These are phyloP conservation scores for Quercus glauca DNA, from an alignment of 306 rosid genomes.

Conservation along the genomic window DNA sequence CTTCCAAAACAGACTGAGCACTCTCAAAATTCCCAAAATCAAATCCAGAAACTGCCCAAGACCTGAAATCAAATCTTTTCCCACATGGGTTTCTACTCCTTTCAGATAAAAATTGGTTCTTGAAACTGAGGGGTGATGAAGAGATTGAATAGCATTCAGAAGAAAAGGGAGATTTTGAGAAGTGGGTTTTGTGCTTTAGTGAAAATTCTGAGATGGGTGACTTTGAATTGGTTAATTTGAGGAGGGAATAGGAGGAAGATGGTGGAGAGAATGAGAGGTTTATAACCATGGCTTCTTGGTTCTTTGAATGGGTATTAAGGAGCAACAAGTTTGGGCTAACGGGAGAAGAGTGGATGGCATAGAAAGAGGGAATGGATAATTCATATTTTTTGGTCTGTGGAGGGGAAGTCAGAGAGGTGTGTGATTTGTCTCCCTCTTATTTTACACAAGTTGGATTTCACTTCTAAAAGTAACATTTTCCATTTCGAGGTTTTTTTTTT, in stretches of 20 bases:
- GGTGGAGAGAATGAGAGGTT: conserved; percentile 63
- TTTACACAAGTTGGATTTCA: conserved; percentile 28
- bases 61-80: conserved; percentile 47
- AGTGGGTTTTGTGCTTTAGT: conserved; percentile 51
- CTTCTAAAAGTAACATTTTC: neutral
- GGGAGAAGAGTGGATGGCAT: conserved; percentile 28
- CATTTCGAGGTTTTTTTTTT: neutral
- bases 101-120: conserved; percentile 37
- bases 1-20: conserved; percentile 84
- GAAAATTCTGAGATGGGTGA: conserved; percentile 45
- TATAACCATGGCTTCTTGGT: conserved; percentile 57
- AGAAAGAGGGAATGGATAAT: conserved; percentile 57
- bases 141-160: conserved; percentile 31
- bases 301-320: conserved; percentile 16
- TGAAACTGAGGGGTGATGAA: conserved; percentile 36
- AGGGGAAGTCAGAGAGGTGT: conserved; percentile 41
- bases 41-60: conserved; percentile 59
- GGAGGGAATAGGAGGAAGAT: conserved; percentile 44
- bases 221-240: conserved; percentile 47
- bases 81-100: conserved; percentile 34
- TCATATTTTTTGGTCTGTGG: conserved; percentile 59
- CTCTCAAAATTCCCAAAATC: conserved; percentile 77
- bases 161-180: conserved; percentile 42
- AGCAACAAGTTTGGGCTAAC: conserved; percentile 23
- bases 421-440: conserved; percentile 25